phyloP scores from a whole-genome alignment of 148 eudicot genomes.

The Polygonum aviculare region DNA sequence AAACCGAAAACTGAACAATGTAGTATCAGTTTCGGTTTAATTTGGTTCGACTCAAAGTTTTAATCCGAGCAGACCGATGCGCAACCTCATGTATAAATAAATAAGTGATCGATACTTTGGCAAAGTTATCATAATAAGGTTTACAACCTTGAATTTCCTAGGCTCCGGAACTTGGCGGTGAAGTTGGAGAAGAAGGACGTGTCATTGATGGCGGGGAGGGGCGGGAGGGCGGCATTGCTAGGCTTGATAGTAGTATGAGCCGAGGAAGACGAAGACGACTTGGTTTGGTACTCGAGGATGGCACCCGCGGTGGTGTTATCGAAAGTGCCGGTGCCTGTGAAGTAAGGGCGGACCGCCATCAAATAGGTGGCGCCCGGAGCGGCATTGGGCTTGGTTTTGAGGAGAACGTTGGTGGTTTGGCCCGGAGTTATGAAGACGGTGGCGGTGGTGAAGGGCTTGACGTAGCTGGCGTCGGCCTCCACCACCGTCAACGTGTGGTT shows the following conservation, averaged over 20 bases:
- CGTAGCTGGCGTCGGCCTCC: constrained; percentile 54
- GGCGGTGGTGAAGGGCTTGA: constrained; percentile 51
- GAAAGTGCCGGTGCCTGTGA: constrained; percentile 51
- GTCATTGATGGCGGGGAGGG: constrained; percentile 49
- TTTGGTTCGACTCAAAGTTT: too few species aligned
- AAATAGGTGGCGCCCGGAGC: constrained; percentile 25
- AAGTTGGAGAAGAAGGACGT: constrained; percentile 50
- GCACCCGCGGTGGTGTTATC: constrained; percentile 57
- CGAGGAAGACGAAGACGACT: constrained; percentile 5
- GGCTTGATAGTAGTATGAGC: constrained; percentile 8
- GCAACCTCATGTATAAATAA: too few species aligned
- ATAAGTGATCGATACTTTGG: too few species aligned
- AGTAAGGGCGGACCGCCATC: constrained; percentile 61
- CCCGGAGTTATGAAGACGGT: constrained; percentile 45
- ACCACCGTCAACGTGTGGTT: constrained; percentile 58
- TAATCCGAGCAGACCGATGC: too few species aligned
- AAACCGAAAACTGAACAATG: too few species aligned
- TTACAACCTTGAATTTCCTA: constrained; percentile 17
- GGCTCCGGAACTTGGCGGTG: constrained; percentile 33
- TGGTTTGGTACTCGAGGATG: constrained; percentile 38
- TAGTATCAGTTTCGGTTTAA: too few species aligned
- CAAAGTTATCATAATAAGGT: background rate
- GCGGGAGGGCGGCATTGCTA: constrained; percentile 18
- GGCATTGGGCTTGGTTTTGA: constrained; percentile 34
- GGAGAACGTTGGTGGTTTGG: constrained; percentile 64